Evolutionary conservation across 495 filamentous ascomycete species (phyloP), one percentile per base, ranked within the genome.

Genomic region (Daldinia grandis): DNA sequence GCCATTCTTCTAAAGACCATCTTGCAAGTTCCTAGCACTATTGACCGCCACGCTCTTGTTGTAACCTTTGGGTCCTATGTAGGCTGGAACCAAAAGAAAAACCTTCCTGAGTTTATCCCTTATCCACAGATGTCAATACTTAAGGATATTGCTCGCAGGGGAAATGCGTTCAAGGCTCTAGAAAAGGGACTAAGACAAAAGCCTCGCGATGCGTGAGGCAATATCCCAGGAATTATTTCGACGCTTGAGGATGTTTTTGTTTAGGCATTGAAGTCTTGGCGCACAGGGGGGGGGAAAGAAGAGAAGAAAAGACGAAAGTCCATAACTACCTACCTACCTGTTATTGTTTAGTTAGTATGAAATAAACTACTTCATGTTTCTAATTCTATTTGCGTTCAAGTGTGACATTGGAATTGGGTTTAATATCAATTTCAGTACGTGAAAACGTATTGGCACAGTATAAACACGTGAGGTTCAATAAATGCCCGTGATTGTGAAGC

Each of bases 1-100:
- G 25, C 10, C 9, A 31, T 37, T 21, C 63, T 72, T 0, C 44
- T 72, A 15, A 72, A 67, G 54, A 58, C 63, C 14, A 54, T 72
- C 21, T 19, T 72, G n/a, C 49, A 62, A 21, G 33, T 58, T 15
- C 63, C 69, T 2, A 21, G 53, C 2, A 12, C 37, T 15, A 50
- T 72, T 12, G 49, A 72, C 17, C 57, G 40, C 14, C 42, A 51
- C 4, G 42, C 17, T 0, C 54, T 72, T 1, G 28, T 72, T 3
- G 12, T 3, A 4, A 15, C 42, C 0, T 72, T 72, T 14, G 69
- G 63, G 0, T 19, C 51, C 8, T 59, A 55, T 35, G 24, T 31
- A 3, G 47, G 42, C 15, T 72, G 47, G 44, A n/a, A 63, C 7
- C 38, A 37, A 14, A 53, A 50, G 24, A 9, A 58, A 0, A 44